Base-by-base conservation (phyloP, 176 grass and related monocot genomes). In the Tillandsia fasciculata region DNA sequence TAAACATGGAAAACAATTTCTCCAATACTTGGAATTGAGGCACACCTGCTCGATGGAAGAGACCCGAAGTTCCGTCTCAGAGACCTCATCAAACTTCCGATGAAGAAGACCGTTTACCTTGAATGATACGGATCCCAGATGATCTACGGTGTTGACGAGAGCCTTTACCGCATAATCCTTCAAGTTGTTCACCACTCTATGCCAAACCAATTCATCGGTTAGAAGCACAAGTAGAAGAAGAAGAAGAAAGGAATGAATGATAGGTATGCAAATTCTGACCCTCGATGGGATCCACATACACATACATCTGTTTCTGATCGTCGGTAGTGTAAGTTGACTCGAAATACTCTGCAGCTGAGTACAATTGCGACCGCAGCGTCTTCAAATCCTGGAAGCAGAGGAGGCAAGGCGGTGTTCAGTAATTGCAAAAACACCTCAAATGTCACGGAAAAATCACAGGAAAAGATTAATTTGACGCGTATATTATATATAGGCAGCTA, bases 271-370 rank as follows among this genome's bases (percentile, higher is more conserved):
- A 52, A 26, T 14, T 61, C 15, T 28, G 42, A 29, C 29, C 18
- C 12, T 52, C 28, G 1, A 66, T 69, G 11, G 2, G 50, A 42
- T 67, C 42, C 64, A 68, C 49, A 66, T 50, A 50, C 4, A 14
- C 68, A 8, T 82, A 82, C 79, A 76, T 24, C 72, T 88, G 64
- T 13, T 88, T 91, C 20, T 83, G 58, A 0, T 79, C 77, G 68
- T 91, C 77, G 26, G 76, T 73, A 22, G 52, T 85, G 58, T 96
- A 96, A 12, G 84, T 76, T 77, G 87, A 57, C 58, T 96, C 91
- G 17, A 91, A 96, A 64, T 96, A 96, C 75, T 96, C 87, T 50
- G 87, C 91, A 18, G 87, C 87, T 0, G 87, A 96, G 80, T 91
- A 96, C 23, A 96, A 69, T 49, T 96, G 87, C 9, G 83, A 83